Percentiles rank a stretch among this genome's conserved stretches.
Evolutionary conservation across 768 basidiomycete genomes (phyloP).

Genomic region (Auricularia cornea): DNA sequence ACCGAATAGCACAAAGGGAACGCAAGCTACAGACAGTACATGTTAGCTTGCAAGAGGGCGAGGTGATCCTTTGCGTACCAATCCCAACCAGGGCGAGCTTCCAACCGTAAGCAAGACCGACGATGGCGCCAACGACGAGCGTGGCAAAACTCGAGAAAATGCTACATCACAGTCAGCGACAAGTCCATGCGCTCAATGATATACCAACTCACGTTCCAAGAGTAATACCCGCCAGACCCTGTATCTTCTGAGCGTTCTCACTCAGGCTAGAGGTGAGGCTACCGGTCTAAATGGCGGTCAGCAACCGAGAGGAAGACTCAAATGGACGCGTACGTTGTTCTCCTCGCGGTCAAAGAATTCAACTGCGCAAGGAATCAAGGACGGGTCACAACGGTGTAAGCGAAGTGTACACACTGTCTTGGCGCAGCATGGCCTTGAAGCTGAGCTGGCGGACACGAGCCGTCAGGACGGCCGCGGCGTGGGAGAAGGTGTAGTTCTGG

Average conservation of each 20-base stretch:
- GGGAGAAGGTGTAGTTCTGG: conserved; percentile 66
- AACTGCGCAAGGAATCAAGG: conserved; percentile 31
- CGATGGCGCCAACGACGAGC: conserved; percentile 56
- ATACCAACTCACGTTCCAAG: conserved; percentile 55
- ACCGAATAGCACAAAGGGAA: conserved; percentile 55
- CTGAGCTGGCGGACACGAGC: conserved; percentile 58
- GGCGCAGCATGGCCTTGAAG: conserved; percentile 76
- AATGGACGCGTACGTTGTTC: conserved; percentile 47
- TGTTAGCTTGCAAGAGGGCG: no score
- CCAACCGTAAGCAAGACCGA: conserved; percentile 74
- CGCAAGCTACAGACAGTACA: conserved; percentile 46
- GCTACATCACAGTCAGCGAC: not conserved
- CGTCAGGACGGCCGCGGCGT: conserved; percentile 62
- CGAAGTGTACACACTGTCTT: conserved; percentile 65
- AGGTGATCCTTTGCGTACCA: no score
- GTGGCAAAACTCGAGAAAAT: conserved; percentile 43
- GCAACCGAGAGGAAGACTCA: conserved; percentile 9
- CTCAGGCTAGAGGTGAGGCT: conserved; percentile 69
- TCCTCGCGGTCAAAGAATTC: conserved; percentile 86
- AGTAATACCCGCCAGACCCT: conserved; percentile 80
- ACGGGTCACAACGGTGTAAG: not conserved
- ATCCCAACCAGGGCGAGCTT: conserved; percentile 77
- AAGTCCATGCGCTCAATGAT: not conserved
- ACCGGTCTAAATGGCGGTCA: conserved; percentile 48
- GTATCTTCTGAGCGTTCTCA: conserved; percentile 84